A percentile compares a stretch with the other conserved stretches of the same genome.
These are phyloP conservation scores for Colletotrichum sp. DNA, from an alignment of 2,329 filamentous ascomycete genomes.

Conservation along the genomic window DNA sequence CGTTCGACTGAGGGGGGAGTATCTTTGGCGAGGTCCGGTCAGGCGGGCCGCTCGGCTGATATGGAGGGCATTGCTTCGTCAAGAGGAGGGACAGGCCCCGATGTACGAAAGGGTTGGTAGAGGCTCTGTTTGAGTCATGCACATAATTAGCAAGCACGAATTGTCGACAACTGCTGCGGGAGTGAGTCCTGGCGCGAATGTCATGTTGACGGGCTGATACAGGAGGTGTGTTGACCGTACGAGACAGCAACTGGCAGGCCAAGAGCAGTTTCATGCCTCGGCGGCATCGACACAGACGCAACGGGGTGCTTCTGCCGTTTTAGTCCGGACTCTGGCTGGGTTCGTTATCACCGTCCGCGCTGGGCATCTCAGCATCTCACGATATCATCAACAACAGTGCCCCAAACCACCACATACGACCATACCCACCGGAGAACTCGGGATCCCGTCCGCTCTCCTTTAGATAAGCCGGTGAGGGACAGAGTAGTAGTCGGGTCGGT, in stretches of 20 bases:
- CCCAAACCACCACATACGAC: neutral
- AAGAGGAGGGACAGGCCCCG: neutral
- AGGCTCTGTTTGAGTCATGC: neutral
- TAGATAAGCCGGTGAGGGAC: neutral
- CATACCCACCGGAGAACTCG: neutral
- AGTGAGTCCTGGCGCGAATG: neutral
- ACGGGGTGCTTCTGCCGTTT: neutral
- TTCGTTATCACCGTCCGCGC: neutral
- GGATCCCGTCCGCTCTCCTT: neutral
- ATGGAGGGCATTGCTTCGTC: neutral
- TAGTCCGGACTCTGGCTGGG: no score
- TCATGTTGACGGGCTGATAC: neutral
- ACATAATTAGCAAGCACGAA: conserved; percentile 6
- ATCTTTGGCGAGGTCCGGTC: neutral
- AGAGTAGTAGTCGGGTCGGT: neutral
- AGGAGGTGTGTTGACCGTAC: neutral
- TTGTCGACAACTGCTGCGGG: neutral
- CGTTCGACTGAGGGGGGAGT: neutral
- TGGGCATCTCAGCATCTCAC: neutral
- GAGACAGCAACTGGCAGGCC: neutral
- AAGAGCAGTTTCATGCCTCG: neutral
- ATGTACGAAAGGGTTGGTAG: conserved; percentile 13
- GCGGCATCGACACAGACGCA: neutral
- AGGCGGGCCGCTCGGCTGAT: neutral
- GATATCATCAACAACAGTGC: neutral